These are phyloP conservation scores for Penstemon barbatus DNA, from an alignment of 257 asterid genomes.

Conservation along the genomic window DNA sequence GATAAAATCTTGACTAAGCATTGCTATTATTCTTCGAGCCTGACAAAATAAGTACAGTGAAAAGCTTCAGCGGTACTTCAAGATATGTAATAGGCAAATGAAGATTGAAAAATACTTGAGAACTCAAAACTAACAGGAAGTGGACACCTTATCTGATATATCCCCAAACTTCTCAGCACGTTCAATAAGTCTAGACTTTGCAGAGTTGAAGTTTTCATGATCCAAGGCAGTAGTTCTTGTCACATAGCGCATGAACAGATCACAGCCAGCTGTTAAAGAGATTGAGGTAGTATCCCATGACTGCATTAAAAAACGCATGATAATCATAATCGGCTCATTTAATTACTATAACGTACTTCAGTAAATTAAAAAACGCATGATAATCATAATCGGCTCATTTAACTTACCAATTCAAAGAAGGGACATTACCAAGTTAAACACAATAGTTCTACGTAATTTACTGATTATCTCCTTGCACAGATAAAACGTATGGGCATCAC, in stretches of 20 bases:
- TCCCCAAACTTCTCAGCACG: constrained; percentile 97
- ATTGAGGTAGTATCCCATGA: constrained; percentile 96
- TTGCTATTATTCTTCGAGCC: constrained; percentile 83
- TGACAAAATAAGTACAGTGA: constrained; percentile 32
- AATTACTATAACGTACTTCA: neutral
- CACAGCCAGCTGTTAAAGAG: constrained; percentile 93
- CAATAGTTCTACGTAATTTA: too few species aligned
- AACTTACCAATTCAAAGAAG: neutral
- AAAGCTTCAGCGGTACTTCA: constrained; percentile 14
- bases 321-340: neutral
- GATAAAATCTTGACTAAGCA: constrained; percentile 89
- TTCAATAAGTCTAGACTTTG: constrained; percentile 81
- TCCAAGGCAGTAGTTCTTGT: constrained; percentile 91
- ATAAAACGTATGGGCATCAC: too few species aligned
- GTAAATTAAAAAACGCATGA: constrained; percentile 18
- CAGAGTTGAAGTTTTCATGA: constrained; percentile 81
- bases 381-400: neutral
- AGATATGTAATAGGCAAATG: constrained; percentile 9
- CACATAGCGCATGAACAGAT: constrained; percentile 86
- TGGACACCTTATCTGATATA: constrained; percentile 71
- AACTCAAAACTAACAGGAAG: constrained; percentile 12
- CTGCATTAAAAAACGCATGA: constrained; percentile 43
- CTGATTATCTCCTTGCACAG: too few species aligned
- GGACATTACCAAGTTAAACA: too few species aligned
- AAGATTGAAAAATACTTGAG: constrained; percentile 1